A percentile compares a stretch with the other conserved stretches of the same genome.
These are phyloP conservation scores for Nakazawaea siamensis DNA, from an alignment of 805 yeast species.

Conservation along the genomic window DNA sequence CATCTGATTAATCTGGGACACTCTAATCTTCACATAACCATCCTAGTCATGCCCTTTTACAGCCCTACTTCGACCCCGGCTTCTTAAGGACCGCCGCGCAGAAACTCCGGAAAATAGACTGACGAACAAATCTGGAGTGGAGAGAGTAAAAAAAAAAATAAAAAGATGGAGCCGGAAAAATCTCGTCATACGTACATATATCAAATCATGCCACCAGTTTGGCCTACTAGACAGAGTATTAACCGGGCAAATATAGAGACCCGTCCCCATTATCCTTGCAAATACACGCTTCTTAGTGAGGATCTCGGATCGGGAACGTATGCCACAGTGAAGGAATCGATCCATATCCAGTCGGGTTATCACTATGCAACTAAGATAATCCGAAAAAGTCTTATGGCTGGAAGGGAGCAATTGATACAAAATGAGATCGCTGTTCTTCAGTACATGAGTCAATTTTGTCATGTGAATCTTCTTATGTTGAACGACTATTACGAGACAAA, in stretches of 20 bases:
- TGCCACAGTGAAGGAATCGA: conserved; percentile 69
- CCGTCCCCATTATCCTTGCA: conserved; percentile 2
- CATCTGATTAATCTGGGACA: too few relatives aligned
- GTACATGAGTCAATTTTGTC: conserved; percentile 42
- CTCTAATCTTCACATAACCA: too few relatives aligned
- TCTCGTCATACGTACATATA: too few relatives aligned
- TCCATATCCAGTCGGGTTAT: conserved; percentile 46
- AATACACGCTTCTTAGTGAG: conserved; percentile 32
- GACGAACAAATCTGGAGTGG: too few relatives aligned
- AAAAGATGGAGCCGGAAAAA: too few relatives aligned
- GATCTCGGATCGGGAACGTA: conserved; percentile 73
- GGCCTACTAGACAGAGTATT: conserved; percentile 10
- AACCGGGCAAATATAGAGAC: conserved; percentile 3
- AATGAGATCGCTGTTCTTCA: conserved; percentile 59
- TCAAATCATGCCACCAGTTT: too few relatives aligned
- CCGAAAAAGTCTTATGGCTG: conserved; percentile 20
- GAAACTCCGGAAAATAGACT: too few relatives aligned
- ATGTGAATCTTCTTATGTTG: conserved; percentile 62
- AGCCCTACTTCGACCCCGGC: too few relatives aligned
- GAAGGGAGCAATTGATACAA: conserved; percentile 22
- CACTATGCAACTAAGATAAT: conserved; percentile 70
- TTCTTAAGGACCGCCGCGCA: too few relatives aligned
- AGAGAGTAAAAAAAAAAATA: too few relatives aligned
- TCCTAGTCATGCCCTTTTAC: too few relatives aligned
- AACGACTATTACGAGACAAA: conserved; percentile 47